A percentile compares a stretch with the other conserved stretches of the same genome.
Conservation (phyloP, 495 filamentous ascomycete genomes). For the Lasiosphaeria miniovina region DNA sequence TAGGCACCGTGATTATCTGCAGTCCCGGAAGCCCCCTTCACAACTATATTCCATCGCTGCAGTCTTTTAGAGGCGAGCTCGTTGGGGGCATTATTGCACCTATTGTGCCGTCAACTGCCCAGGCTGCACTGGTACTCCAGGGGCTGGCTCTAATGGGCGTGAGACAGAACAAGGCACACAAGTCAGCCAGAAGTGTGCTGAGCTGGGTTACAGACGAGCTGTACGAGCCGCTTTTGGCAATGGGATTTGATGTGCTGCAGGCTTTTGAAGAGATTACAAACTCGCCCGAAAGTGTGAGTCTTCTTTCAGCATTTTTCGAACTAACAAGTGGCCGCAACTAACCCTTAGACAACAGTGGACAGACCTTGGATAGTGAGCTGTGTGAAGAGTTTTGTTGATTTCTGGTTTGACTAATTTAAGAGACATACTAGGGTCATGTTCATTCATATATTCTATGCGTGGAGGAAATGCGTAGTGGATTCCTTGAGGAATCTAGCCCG, state of each 20-base stretch:
- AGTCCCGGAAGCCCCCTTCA: slow-evolving; percentile 64
- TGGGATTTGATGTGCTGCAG: slow-evolving; percentile 75
- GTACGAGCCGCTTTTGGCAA: slow-evolving; percentile 65
- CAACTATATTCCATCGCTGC: slow-evolving; percentile 66
- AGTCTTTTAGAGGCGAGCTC: slow-evolving; percentile 39
- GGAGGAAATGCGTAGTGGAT: too few relatives aligned
- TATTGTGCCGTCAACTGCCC: slow-evolving; percentile 66
- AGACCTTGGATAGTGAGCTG: slow-evolving; percentile 31
- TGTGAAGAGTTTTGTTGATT: neutral
- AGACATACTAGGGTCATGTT: too few relatives aligned
- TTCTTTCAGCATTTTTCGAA: neutral
- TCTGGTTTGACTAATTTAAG: neutral
- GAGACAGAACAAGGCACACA: slow-evolving; percentile 75
- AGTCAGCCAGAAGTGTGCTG: slow-evolving; percentile 64
- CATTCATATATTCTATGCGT: too few relatives aligned
- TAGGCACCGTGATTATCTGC: slow-evolving; percentile 84
- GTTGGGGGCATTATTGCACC: slow-evolving; percentile 80
- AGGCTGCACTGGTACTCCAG: slow-evolving; percentile 69
- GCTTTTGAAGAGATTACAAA: slow-evolving; percentile 79
- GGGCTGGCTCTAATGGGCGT: slow-evolving; percentile 78
- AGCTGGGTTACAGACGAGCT: slow-evolving; percentile 76
- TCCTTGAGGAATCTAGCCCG: too few relatives aligned
- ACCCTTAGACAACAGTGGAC: slow-evolving; percentile 29
- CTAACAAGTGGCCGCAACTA: neutral
- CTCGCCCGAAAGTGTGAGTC: slow-evolving; percentile 60